phyloP scores from a whole-genome alignment of 345 rosid species.

The Anastatica hierochuntica region DNA sequence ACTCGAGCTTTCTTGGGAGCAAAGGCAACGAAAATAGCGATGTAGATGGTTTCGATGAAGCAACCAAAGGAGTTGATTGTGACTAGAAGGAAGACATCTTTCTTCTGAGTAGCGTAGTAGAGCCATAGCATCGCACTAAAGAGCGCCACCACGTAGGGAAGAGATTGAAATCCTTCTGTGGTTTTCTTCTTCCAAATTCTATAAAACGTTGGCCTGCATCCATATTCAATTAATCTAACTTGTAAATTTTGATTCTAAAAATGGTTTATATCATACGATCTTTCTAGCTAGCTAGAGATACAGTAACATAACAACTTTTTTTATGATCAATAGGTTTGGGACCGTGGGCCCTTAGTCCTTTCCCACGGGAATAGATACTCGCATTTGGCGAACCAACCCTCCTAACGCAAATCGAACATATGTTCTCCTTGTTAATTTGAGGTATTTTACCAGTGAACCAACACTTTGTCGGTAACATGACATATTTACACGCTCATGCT shows the following conservation, averaged over 20 bases:
- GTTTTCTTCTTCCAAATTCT: constrained; percentile 59
- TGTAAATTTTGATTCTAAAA: background rate
- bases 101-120: constrained; percentile 51
- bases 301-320: no score
- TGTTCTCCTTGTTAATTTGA: no score
- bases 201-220: constrained; percentile 52
- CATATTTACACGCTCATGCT: background rate
- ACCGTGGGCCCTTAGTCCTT: no score
- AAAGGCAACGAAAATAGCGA: constrained; percentile 39
- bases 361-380: no score
- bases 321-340: no score
- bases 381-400: no score
- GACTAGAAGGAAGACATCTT: constrained; percentile 50
- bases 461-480: no score
- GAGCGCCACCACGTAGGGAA: constrained; percentile 54
- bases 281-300: no score
- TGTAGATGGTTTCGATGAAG: constrained; percentile 51
- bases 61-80: constrained; percentile 59
- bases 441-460: no score
- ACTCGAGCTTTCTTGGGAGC: constrained; percentile 51
- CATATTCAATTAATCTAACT: background rate
- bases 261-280: background rate
- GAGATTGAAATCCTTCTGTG: constrained; percentile 64
- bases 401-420: no score
- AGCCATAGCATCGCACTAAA: constrained; percentile 64